Evolutionary conservation across 2,329 filamentous ascomycete genomes (phyloP), one percentile per base, ranked within the genome.

Genomic region (Hymenoscyphus albidus): DNA sequence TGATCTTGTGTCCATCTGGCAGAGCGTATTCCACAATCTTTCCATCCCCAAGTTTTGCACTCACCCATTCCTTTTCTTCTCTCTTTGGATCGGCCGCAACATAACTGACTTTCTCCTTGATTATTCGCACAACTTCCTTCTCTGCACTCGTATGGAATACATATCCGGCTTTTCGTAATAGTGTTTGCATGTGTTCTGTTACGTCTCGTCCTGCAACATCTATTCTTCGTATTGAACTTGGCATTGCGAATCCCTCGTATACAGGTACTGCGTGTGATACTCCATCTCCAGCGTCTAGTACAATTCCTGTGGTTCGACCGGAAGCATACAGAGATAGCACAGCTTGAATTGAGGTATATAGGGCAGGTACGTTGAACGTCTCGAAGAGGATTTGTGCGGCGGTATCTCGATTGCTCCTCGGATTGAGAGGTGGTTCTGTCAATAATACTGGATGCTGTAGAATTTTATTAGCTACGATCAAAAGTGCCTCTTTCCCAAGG

Each of bases 331-430:
- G 82, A 58, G 94, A 97, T 64, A 99, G 86, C 22, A 98, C 93
- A 0, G 95, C 95, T 81, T 99, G 95, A 71, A 99, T 97, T 1
- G 93, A 97, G 63, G 92, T 97, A 80, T 97, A 97, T 57, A 98
- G 83, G 3, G 95, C 95, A 13, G 95, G 95, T 12, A 98, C 94
- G 76, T 98, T 98, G 83, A 98, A 98, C 2, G 94, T 97, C 80
- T 99, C 95, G 79, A 99, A 99, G 64, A 99, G 87, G 70, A 99
- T 96, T 78, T 99, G 95, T 54, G 95, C 95, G 48, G 95, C 95
- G 7, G 89, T 96, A 77, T 99, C 95, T 75, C 95, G 92, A 80
- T 99, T 98, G 77, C 90, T 89, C 77, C 93, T 89, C 40, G 95
- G 95, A 78, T 99, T 99, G 70, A 99, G 83, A 51, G 95, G 95